A percentile compares a stretch with the other conserved stretches of the same genome.
phyloP scores from a whole-genome alignment of 2,329 filamentous ascomycete species.

The Sphaerostilbella broomeana region DNA sequence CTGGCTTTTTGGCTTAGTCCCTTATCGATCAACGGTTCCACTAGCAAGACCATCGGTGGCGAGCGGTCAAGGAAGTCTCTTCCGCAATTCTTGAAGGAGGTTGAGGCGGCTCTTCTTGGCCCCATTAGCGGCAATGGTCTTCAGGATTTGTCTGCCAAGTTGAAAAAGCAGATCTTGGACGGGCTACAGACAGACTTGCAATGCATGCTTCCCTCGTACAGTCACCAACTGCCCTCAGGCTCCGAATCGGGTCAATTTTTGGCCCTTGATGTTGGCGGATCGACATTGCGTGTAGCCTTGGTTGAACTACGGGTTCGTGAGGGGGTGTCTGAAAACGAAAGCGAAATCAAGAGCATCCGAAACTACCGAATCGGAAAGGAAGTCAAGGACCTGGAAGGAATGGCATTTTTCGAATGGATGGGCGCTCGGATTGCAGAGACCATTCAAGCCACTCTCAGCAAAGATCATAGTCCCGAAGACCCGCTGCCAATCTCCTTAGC shows the following conservation, averaged over 20 bases:
- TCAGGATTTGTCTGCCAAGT: conserved; percentile 37
- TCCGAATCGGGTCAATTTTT: conserved; percentile 53
- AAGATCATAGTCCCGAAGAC: conserved; percentile 30
- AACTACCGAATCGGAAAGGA: conserved; percentile 50
- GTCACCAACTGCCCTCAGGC: conserved; percentile 56
- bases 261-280: conserved; percentile 62
- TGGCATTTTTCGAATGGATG: conserved; percentile 63
- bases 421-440: conserved; percentile 53
- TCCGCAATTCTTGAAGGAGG: conserved; percentile 51
- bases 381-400: conserved; percentile 51
- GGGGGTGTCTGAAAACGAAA: conserved; percentile 32
- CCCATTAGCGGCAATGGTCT: conserved; percentile 42
- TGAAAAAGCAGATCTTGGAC: conserved; percentile 51
- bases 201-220: conserved; percentile 62
- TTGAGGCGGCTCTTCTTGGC: conserved; percentile 44
- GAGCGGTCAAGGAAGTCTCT: conserved; percentile 24
- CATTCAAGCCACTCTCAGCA: conserved; percentile 38
- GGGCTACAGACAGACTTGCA: conserved; percentile 45
- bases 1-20: conserved; percentile 48
- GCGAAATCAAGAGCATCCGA: conserved; percentile 47
- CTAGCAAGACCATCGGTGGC: conserved; percentile 17
- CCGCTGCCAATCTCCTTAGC: conserved; percentile 55
- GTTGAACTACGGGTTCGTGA: conserved; percentile 50
- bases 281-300: conserved; percentile 58
- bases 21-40: conserved; percentile 26